Conservation (phyloP, 768 basidiomycete species). For the Podaxis sp. region DNA sequence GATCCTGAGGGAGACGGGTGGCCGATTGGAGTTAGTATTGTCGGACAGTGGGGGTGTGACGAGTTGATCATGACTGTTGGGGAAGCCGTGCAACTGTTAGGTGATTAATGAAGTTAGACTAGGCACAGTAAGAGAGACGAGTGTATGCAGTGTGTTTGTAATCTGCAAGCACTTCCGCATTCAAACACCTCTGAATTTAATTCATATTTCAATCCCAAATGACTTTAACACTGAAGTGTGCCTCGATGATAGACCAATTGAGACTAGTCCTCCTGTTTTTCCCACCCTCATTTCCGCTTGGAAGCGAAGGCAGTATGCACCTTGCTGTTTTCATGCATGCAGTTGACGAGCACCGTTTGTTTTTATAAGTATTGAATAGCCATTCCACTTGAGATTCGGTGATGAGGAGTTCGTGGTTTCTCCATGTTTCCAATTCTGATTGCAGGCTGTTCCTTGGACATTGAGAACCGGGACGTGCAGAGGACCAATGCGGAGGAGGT, state of each 20-base stretch:
- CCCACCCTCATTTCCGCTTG: neutral
- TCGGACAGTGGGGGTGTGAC: constrained; percentile 87
- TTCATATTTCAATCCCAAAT: neutral
- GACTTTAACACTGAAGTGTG: neutral
- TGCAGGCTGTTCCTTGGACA: neutral
- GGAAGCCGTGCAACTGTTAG: constrained; percentile 18
- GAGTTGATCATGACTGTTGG: constrained; percentile 54
- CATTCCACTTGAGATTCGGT: neutral
- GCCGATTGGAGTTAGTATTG: constrained; percentile 81
- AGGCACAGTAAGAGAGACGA: neutral
- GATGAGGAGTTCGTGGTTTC: neutral
- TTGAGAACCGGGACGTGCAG: no score
- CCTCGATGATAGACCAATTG: neutral
- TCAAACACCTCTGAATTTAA: neutral
- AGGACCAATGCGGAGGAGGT: neutral
- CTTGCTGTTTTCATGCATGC: neutral
- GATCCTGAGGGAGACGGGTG: constrained; percentile 50
- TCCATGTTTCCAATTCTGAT: neutral
- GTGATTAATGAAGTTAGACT: neutral
- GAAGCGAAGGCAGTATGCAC: neutral
- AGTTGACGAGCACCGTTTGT: neutral
- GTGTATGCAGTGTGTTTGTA: neutral
- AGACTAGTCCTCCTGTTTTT: neutral
- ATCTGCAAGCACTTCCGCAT: neutral
- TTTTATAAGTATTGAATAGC: neutral